A percentile compares a stretch with the other conserved stretches of the same genome.
Conservation (phyloP, 2,329 filamentous ascomycete species). For the Incumbomyces delicatus region DNA sequence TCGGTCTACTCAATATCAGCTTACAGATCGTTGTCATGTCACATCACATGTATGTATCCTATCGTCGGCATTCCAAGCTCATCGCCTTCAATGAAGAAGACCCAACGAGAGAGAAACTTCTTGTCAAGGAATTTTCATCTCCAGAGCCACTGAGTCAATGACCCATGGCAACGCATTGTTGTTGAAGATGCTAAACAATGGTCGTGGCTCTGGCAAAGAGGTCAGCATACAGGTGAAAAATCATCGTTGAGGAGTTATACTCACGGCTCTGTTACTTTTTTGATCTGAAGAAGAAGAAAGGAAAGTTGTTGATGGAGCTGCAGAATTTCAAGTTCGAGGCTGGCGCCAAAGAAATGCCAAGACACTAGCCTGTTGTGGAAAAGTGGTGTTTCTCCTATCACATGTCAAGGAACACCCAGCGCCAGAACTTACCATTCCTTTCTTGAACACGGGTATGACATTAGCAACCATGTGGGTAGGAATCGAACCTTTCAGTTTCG, state of each 20-base stretch:
- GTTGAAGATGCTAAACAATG: conserved; percentile 48
- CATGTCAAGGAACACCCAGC: too few species aligned
- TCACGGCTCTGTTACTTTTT: conserved; percentile 21
- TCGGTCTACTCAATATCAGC: too few species aligned
- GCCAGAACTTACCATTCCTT: too few species aligned
- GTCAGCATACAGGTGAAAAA: conserved; percentile 36
- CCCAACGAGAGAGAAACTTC: conserved; percentile 61
- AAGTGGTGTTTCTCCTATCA: neutral
- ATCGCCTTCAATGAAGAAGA: conserved; percentile 64
- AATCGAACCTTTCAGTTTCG: too few species aligned
- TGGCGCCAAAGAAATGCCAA: neutral
- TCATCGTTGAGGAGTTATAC: neutral
- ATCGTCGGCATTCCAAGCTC: conserved; percentile 60
- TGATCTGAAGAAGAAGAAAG: conserved; percentile 19
- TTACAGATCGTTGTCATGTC: neutral
- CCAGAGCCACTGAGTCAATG: conserved; percentile 50
- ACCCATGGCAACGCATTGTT: conserved; percentile 61
- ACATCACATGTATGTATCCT: conserved; percentile 41
- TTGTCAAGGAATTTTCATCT: conserved; percentile 53
- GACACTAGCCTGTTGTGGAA: neutral
- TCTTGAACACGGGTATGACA: too few species aligned
- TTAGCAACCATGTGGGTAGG: too few species aligned
- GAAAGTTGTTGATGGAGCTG: conserved; percentile 4
- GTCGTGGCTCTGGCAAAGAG: conserved; percentile 49
- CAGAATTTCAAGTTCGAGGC: neutral